phyloP scores from a whole-genome alignment of 768 basidiomycete genomes.

The Ramaria sp. region DNA sequence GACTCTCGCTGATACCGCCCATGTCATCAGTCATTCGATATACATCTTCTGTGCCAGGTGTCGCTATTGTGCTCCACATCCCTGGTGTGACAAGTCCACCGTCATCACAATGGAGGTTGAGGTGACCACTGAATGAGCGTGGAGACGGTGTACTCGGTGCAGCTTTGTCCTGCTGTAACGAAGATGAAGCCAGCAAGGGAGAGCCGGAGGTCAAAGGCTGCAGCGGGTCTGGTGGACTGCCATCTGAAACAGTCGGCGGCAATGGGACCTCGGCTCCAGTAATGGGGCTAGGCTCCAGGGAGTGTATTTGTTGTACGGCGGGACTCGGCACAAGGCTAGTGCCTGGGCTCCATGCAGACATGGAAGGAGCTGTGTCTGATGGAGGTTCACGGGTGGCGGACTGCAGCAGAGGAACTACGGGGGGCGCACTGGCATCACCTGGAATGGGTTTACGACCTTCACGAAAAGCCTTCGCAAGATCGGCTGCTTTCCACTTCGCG shows the following conservation, averaged over 20 bases:
- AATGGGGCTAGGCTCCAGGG: slow-evolving; percentile 1
- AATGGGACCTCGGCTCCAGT: background rate
- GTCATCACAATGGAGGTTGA: background rate
- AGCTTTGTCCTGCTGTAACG: background rate
- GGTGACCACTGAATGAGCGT: background rate
- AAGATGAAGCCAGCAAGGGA: background rate
- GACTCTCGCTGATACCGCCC: background rate
- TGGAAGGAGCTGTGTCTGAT: slow-evolving; percentile 23
- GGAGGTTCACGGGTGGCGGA: background rate
- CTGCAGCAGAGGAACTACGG: slow-evolving; percentile 5
- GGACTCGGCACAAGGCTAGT: slow-evolving; percentile 20
- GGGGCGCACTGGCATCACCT: slow-evolving; percentile 35
- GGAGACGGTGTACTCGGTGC: slow-evolving; percentile 5
- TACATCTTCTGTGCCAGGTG: slow-evolving; percentile 43
- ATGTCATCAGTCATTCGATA: slow-evolving; percentile 15
- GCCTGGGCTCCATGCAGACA: slow-evolving; percentile 19
- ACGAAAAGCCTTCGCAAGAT: slow-evolving; percentile 90
- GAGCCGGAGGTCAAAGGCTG: background rate
- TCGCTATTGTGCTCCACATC: slow-evolving; percentile 67
- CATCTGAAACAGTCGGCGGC: background rate
- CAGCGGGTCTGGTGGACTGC: background rate
- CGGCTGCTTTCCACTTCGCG: slow-evolving; percentile 95
- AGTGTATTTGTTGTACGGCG: background rate
- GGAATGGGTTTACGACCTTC: slow-evolving; percentile 79
- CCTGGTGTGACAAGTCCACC: slow-evolving; percentile 29